Conservation (phyloP, 2,329 filamentous ascomycete genomes). For the Fusarium nematophilum region DNA sequence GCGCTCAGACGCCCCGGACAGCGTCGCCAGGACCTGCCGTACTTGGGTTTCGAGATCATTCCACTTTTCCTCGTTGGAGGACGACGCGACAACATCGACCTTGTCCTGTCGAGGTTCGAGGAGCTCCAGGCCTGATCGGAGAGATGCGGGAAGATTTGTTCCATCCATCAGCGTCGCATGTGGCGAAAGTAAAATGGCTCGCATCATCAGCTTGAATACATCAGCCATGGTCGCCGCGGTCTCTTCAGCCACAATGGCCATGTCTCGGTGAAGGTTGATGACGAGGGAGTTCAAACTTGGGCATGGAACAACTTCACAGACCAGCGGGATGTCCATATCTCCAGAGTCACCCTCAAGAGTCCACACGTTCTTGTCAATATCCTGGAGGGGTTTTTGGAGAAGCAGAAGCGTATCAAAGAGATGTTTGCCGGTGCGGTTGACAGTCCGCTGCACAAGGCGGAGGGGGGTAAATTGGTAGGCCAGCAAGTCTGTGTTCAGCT, state of each 20-base stretch:
- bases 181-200: slow-evolving; percentile 42
- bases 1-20: slow-evolving; percentile 64
- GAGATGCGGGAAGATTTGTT: slow-evolving; percentile 35
- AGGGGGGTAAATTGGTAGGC: slow-evolving; percentile 80
- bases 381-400: slow-evolving; percentile 73
- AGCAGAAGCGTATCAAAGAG: slow-evolving; percentile 87
- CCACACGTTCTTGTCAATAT: slow-evolving; percentile 68
- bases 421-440: slow-evolving; percentile 55
- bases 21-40: slow-evolving; percentile 65
- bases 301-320: slow-evolving; percentile 78
- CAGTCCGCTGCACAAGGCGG: slow-evolving; percentile 72
- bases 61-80: slow-evolving; percentile 55
- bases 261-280: slow-evolving; percentile 72
- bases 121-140: slow-evolving; percentile 31
- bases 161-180: slow-evolving; percentile 37
- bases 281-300: slow-evolving; percentile 61
- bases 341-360: slow-evolving; percentile 66
- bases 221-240: slow-evolving; percentile 45
- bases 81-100: slow-evolving; percentile 18
- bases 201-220: slow-evolving; percentile 47
- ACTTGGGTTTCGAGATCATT: slow-evolving; percentile 63
- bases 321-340: slow-evolving; percentile 79
- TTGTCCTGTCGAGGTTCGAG: slow-evolving; percentile 38
- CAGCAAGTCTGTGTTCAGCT: slow-evolving; percentile 69
- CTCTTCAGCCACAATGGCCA: slow-evolving; percentile 50